These are phyloP conservation scores for Perilla frutescens DNA, from an alignment of 257 asterid genomes.

Conservation along the genomic window DNA sequence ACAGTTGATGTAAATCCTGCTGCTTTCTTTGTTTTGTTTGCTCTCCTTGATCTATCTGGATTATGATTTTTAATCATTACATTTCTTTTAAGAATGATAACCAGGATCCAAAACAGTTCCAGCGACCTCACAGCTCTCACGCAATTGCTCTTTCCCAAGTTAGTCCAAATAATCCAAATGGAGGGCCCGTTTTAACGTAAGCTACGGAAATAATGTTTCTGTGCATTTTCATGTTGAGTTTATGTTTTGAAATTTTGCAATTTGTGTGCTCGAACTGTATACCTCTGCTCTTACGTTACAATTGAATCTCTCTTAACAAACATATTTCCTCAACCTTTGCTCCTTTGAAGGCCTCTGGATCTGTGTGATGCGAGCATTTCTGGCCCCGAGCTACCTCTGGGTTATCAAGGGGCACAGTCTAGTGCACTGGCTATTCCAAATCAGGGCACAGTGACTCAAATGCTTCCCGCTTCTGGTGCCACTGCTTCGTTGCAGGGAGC, in stretches of 20 bases:
- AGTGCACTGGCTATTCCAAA: conserved; percentile 61
- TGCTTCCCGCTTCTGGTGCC: conserved; percentile 61
- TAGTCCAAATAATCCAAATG: conserved; percentile 76
- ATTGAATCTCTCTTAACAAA: conserved; percentile 11
- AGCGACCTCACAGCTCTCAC: conserved; percentile 88
- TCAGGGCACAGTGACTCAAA: conserved; percentile 54
- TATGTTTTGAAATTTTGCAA: conserved; percentile 19
- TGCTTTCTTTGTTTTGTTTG: conserved; percentile 9
- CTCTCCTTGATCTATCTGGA: conserved; percentile 14
- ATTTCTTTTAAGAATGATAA: conserved; percentile 48
- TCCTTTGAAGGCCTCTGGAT: conserved; percentile 81
- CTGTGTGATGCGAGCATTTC: conserved; percentile 65
- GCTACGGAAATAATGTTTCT: conserved; percentile 39
- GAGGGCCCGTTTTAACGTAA: conserved; percentile 84
- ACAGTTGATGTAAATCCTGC: conserved; percentile 16
- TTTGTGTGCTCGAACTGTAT: conserved; percentile 28
- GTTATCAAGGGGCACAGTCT: conserved; percentile 75
- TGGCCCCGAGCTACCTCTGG: conserved; percentile 57
- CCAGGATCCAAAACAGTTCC: conserved; percentile 87
- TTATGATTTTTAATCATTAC: conserved; percentile 24
- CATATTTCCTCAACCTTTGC: conserved; percentile 25
- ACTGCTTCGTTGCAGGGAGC: conserved; percentile 67
- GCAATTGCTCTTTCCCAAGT: conserved; percentile 75
- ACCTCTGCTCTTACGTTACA: conserved; percentile 21
- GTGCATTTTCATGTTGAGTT: not conserved